Percentiles rank a stretch among this genome's conserved stretches.
Evolutionary conservation across 176 grass and related monocot genomes (phyloP).

Genomic region (Metroxylon sagu): DNA sequence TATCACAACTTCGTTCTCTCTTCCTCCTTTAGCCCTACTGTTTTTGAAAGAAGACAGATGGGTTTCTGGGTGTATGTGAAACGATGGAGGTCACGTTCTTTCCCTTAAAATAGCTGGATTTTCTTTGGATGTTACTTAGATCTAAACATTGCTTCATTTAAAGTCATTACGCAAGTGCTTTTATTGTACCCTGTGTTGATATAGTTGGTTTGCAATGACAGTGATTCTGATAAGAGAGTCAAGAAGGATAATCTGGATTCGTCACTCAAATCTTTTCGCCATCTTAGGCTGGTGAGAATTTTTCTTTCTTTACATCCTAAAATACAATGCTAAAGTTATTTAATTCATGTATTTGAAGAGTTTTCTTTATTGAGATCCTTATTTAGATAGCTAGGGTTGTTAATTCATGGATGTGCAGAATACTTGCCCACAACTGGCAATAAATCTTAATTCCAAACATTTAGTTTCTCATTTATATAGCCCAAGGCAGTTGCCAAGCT

Average conservation of each 20-base stretch:
- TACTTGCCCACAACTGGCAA: too few relatives aligned
- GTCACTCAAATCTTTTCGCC: slow-evolving; percentile 28
- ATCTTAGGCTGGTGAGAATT: slow-evolving; percentile 28
- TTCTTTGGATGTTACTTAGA: neutral
- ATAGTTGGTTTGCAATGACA: slow-evolving; percentile 6
- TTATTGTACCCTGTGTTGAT: neutral
- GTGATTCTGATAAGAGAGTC: slow-evolving; percentile 26
- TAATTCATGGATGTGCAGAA: too few relatives aligned
- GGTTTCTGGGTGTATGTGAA: neutral
- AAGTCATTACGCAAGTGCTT: neutral
- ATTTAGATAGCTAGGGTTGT: too few relatives aligned
- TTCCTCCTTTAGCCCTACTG: neutral
- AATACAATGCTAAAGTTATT: too few relatives aligned
- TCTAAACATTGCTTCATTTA: slow-evolving; percentile 16
- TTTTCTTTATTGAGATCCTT: too few relatives aligned
- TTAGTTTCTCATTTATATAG: too few relatives aligned
- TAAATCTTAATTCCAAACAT: too few relatives aligned
- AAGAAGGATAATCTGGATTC: slow-evolving; percentile 29
- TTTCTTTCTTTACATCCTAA: neutral
- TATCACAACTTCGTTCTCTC: neutral
- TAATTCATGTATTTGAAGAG: too few relatives aligned
- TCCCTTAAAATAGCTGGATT: too few relatives aligned
- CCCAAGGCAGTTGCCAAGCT: too few relatives aligned
- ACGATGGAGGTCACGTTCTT: neutral
- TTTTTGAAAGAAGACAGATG: neutral